phyloP scores from a whole-genome alignment of 192 early-diverging fungal genomes.

The Lobosporangium transversale region DNA sequence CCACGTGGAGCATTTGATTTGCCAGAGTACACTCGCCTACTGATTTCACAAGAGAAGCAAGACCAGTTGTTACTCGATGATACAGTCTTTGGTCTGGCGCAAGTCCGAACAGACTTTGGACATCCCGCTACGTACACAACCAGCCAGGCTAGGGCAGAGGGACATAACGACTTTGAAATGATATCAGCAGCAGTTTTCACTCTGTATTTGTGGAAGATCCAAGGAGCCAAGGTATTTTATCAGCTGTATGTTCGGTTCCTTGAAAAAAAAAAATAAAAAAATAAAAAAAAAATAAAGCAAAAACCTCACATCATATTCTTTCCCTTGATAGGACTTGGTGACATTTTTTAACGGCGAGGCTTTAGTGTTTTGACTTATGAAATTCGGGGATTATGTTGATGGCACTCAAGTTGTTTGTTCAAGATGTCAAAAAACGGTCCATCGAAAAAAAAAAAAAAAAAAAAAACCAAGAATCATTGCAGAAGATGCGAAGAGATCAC shows the following conservation, averaged over 20 bases:
- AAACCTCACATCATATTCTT: too few relatives aligned
- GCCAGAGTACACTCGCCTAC: conserved; percentile 2
- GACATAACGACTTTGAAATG: too few relatives aligned
- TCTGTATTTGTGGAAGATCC: conserved; percentile 6
- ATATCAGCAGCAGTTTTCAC: too few relatives aligned
- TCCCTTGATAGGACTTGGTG: neutral
- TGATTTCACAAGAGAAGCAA: too few relatives aligned
- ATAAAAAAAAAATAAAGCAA: neutral
- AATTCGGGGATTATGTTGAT: neutral
- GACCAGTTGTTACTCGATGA: too few relatives aligned
- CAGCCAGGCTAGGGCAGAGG: too few relatives aligned
- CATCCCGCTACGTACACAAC: too few relatives aligned
- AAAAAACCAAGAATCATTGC: neutral
- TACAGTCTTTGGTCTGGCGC: too few relatives aligned
- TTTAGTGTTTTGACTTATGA: neutral
- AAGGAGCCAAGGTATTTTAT: conserved; percentile 10
- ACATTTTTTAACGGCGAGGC: neutral
- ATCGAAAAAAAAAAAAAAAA: neutral
- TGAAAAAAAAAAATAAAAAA: neutral
- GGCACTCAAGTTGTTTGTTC: neutral
- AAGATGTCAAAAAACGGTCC: neutral
- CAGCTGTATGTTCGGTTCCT: conserved; percentile 8
- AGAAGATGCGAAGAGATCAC: neutral
- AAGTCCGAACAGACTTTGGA: too few relatives aligned
- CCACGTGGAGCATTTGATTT: neutral